A percentile compares a stretch with the other conserved stretches of the same genome.
phyloP scores from a whole-genome alignment of 1,139 yeast genomes.

The Kurtzmaniella quercitrusa region DNA sequence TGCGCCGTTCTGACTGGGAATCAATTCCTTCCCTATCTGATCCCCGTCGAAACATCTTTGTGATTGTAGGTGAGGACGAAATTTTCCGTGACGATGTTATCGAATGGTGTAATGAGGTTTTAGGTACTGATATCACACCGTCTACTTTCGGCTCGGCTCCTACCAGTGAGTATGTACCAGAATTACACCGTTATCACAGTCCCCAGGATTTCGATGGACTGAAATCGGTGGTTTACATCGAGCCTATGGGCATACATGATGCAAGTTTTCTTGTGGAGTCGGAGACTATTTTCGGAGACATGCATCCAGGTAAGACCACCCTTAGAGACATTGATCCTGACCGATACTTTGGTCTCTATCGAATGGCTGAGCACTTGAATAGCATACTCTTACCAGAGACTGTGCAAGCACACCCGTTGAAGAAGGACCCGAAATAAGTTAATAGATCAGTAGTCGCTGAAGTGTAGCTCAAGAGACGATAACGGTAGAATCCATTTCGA shows the following conservation, averaged over 20 bases:
- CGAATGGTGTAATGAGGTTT: constrained; percentile 32
- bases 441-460: too few relatives aligned
- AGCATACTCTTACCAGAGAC: constrained; percentile 9
- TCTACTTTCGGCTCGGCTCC: constrained; percentile 23
- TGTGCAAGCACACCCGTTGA: not conserved
- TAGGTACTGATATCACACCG: constrained; percentile 21
- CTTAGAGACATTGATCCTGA: constrained; percentile 14
- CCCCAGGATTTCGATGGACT: constrained; percentile 14
- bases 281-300: constrained; percentile 11
- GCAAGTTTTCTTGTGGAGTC: constrained; percentile 31
- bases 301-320: not conserved
- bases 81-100: constrained; percentile 38
- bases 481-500: too few relatives aligned
- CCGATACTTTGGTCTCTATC: constrained; percentile 26
- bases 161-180: constrained; percentile 16
- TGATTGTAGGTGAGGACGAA: constrained; percentile 42
- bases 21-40: constrained; percentile 27
- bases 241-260: constrained; percentile 47
- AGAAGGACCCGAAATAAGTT: not conserved
- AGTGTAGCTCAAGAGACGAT: too few relatives aligned
- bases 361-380: constrained; percentile 26
- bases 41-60: constrained; percentile 23
- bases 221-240: constrained; percentile 23
- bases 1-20: constrained; percentile 26
- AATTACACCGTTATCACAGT: constrained; percentile 14